Conservation (phyloP, 805 yeast genomes). For the Saturnispora sekii region DNA sequence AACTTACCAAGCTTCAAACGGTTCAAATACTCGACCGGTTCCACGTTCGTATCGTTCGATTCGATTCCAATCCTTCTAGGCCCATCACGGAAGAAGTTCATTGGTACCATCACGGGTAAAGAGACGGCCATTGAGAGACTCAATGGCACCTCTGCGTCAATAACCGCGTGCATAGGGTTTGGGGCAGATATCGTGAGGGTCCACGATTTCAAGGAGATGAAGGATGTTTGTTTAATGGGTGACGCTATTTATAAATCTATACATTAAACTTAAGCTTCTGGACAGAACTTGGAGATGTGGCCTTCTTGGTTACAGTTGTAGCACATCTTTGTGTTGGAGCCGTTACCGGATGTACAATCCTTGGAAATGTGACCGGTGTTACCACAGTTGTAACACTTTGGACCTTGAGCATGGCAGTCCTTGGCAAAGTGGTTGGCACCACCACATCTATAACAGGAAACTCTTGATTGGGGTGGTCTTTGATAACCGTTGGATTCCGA, state of each 20-base stretch:
- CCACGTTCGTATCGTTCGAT: constrained; percentile 33
- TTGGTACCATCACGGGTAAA: constrained; percentile 63
- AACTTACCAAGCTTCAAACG: constrained; percentile 37
- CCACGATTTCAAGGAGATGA: constrained; percentile 63
- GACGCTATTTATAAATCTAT: constrained; percentile 56
- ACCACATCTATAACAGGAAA: constrained; percentile 83
- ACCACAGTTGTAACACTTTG: constrained; percentile 89
- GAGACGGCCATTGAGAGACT: constrained; percentile 51
- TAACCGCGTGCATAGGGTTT: constrained; percentile 62
- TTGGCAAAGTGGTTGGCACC: constrained; percentile 90
- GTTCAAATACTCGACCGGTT: constrained; percentile 27
- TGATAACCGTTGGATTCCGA: constrained; percentile 19
- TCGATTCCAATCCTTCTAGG: constrained; percentile 70
- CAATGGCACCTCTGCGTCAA: constrained; percentile 66
- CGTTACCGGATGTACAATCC: constrained; percentile 54
- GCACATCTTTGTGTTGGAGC: constrained; percentile 44
- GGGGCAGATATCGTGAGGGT: constrained; percentile 79
- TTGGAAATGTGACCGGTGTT: constrained; percentile 81
- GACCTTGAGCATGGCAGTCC: constrained; percentile 63
- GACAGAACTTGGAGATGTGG: constrained; percentile 79
- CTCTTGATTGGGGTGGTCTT: constrained; percentile 21
- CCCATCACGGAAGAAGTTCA: constrained; percentile 79
- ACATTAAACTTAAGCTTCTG: constrained; percentile 2
- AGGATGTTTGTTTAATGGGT: constrained; percentile 47
- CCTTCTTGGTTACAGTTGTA: constrained; percentile 73